These are phyloP conservation scores for Ceratocystiopsis brevicomis DNA, from an alignment of 2,329 filamentous ascomycete genomes.

Conservation along the genomic window DNA sequence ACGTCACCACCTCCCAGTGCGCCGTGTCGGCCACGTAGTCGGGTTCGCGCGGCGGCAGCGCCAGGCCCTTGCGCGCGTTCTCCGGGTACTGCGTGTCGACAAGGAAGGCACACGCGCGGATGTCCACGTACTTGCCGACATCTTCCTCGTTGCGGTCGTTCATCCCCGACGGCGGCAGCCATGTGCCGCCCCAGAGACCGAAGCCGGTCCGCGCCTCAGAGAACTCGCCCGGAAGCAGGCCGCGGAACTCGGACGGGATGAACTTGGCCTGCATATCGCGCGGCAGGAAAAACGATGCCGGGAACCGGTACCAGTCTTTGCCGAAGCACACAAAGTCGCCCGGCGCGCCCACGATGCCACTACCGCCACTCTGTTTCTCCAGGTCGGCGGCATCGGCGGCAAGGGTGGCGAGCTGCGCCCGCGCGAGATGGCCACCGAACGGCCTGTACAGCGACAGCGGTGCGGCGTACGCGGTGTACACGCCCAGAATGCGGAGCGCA, in stretches of 20 bases:
- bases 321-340: constrained; percentile 70
- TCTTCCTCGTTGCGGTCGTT: constrained; percentile 88
- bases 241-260: constrained; percentile 73
- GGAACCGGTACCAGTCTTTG: constrained; percentile 98
- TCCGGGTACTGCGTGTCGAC: constrained; percentile 70
- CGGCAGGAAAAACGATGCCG: constrained; percentile 79
- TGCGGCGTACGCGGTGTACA: constrained; percentile 67
- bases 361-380: neutral
- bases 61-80: constrained; percentile 15
- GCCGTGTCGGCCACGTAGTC: constrained; percentile 55
- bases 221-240: constrained; percentile 81
- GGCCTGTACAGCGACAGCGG: constrained; percentile 54
- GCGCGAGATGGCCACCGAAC: constrained; percentile 24
- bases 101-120: constrained; percentile 60
- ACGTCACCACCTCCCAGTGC: constrained; percentile 63
- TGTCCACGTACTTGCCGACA: constrained; percentile 62
- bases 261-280: constrained; percentile 73
- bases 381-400: neutral
- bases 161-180: constrained; percentile 64
- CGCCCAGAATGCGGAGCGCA: constrained; percentile 53
- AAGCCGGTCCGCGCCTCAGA: constrained; percentile 50
- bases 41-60: constrained; percentile 51
- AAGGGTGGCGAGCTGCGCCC: neutral
- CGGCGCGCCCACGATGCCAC: constrained; percentile 29
- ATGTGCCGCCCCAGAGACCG: constrained; percentile 66